These are phyloP conservation scores for Phenoliferia sp. DNA, from an alignment of 1,284 basidiomycete genomes.

Conservation along the genomic window DNA sequence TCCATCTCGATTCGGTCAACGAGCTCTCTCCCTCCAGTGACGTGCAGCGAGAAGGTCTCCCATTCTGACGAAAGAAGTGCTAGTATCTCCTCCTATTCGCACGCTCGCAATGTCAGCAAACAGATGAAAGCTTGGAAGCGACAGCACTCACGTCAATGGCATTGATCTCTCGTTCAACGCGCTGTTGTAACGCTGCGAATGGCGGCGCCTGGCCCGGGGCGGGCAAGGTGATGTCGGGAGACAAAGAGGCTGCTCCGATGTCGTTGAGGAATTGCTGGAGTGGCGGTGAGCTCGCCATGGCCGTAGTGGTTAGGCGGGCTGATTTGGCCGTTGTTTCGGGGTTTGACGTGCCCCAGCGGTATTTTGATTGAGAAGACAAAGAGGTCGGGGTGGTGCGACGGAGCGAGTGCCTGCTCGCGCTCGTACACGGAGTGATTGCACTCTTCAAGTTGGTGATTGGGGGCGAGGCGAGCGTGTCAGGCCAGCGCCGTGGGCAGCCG, in stretches of 20 bases:
- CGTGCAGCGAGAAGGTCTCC: slow-evolving; percentile 15
- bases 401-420: too few species aligned
- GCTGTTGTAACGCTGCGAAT: slow-evolving; percentile 1
- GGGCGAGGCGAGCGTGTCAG: too few species aligned
- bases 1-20: slow-evolving; percentile 12
- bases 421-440: too few species aligned
- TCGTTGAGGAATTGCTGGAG: slow-evolving; percentile 15
- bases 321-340: too few species aligned
- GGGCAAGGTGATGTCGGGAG: slow-evolving; percentile 4
- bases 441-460: too few species aligned
- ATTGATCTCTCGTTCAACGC: slow-evolving; percentile 16
- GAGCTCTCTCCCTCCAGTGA: slow-evolving; percentile 13
- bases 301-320: too few species aligned
- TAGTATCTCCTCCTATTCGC: slow-evolving; percentile 22
- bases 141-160: slow-evolving; percentile 6
- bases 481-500: too few species aligned
- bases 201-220: neutral
- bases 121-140: too few species aligned
- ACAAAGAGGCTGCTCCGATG: slow-evolving; percentile 11
- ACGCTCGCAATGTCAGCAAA: neutral
- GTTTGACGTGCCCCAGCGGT: too few species aligned
- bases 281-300: too few species aligned
- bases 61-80: slow-evolving; percentile 15
- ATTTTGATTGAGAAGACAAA: too few species aligned
- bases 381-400: too few species aligned